Base-by-base conservation (phyloP, 2,329 filamentous ascomycete species). In the Pleoardoris graminearum region DNA sequence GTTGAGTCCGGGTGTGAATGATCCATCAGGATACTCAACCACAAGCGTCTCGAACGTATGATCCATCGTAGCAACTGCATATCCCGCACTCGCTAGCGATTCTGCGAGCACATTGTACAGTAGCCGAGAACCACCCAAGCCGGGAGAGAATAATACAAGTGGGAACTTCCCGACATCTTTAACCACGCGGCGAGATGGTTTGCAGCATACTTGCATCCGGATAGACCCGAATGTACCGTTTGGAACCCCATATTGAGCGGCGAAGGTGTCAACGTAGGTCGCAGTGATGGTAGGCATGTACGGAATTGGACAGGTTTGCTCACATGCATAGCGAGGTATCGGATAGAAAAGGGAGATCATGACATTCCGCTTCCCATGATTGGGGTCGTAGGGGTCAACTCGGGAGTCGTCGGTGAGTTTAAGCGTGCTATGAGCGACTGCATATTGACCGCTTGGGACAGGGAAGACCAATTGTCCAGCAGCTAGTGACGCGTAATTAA, bases 1-100 rank as follows among this genome's bases (percentile, higher is more conserved):
- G 23, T 57, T 49, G 29, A 44, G 33, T n/a, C 49, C 44, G 4
- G 29, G 38, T 5, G 30, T 41, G 27, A 48, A 16, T 4, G 38
- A 49, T 6, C 56, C 78, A 51, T 79, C 67, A 0, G 77, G 76
- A n/a, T 76, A 80, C 52, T 80, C 75, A 10, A 82, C 73, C 8
- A 77, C 62, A 0, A 59, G 38, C 0, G 75, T 68, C 32, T 81
- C 79, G 41, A 76, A 78, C 0, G 78, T 69, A 45, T 80, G 78
- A 49, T 81, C 79, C 17, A 81, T 65, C 0, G 77, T 71, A 22
- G 78, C 64, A 4, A 81, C 75, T 0, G 73, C 65, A 48, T 75
- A 79, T 0, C 79, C 79, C 4, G 71, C 63, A 36, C 75, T 77
- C 0, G 79, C 76, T 1, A 82, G 64, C 0, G 75, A 71, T 3